A percentile compares a stretch with the other conserved stretches of the same genome.
These are phyloP conservation scores for Paramecium octaurelia DNA, from an alignment of 73 alveolate species.

Conservation along the genomic window DNA sequence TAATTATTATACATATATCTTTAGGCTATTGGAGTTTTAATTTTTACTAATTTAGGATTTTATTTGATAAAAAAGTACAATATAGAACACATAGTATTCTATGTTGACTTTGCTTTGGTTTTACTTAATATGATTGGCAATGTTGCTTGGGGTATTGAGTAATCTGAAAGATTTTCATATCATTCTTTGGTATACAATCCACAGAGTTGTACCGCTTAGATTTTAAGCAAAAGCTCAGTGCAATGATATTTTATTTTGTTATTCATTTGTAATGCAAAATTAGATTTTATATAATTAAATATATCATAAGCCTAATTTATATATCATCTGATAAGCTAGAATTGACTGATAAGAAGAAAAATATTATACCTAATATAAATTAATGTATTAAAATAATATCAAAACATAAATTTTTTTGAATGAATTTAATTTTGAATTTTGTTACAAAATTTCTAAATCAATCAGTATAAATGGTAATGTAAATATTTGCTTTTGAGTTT, in stretches of 20 bases:
- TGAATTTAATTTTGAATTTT: neutral
- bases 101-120: constrained; percentile 10
- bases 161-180: constrained; percentile 3
- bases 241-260: neutral
- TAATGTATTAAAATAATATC: neutral
- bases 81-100: neutral
- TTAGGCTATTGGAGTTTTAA: neutral
- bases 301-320: too few species aligned
- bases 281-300: too few species aligned
- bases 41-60: neutral
- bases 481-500: neutral
- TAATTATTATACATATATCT: neutral
- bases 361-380: too few species aligned
- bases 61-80: neutral
- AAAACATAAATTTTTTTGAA: neutral
- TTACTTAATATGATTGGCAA: neutral
- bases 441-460: neutral
- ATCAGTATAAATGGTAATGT: neutral
- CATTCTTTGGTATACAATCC: constrained; percentile 8
- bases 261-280: neutral
- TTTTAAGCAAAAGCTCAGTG: neutral
- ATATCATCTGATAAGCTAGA: too few species aligned
- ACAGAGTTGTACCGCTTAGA: neutral
- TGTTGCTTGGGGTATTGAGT: neutral
- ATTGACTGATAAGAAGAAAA: too few species aligned